A percentile compares a stretch with the other conserved stretches of the same genome.
phyloP scores from a whole-genome alignment of 345 rosid species.

The Citrus maxima region DNA sequence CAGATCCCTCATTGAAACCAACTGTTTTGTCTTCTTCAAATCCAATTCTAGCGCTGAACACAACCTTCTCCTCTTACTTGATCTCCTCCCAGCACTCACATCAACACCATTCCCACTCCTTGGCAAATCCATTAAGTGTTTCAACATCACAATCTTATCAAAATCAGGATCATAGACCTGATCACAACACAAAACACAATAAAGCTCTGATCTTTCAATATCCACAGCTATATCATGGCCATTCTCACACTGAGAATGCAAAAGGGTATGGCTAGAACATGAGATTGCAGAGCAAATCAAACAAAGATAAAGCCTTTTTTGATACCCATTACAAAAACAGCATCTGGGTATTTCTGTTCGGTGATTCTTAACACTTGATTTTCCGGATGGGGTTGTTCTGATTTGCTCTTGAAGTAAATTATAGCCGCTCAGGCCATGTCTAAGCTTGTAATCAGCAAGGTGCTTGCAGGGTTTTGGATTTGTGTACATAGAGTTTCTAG shows the following conservation, averaged over 20 bases:
- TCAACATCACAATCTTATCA: conserved; percentile 60
- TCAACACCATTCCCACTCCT: conserved; percentile 33
- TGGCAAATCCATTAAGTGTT: conserved; percentile 39
- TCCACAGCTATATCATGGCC: conserved; percentile 77
- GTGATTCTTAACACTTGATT: conserved; percentile 37
- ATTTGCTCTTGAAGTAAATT: conserved; percentile 45
- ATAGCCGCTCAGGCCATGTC: conserved; percentile 53
- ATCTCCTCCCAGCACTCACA: conserved; percentile 32
- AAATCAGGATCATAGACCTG: conserved; percentile 88
- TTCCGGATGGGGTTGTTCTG: conserved; percentile 45
- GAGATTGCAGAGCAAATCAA: conserved; percentile 66
- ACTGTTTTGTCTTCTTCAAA: conserved; percentile 41
- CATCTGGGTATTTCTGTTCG: conserved; percentile 51
- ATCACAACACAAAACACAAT: conserved; percentile 72
- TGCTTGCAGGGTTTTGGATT: conserved; percentile 69
- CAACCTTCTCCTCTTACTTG: conserved; percentile 60
- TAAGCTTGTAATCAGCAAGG: conserved; percentile 74
- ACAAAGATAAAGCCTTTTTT: conserved; percentile 57
- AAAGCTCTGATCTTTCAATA: conserved; percentile 84
- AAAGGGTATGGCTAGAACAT: conserved; percentile 65
- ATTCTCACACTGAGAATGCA: conserved; percentile 48
- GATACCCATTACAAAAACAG: conserved; percentile 50
- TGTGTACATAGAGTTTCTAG: conserved; percentile 37
- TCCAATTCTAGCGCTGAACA: conserved; percentile 45
- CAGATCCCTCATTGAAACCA: conserved; percentile 46